These are phyloP conservation scores for Tetracladium marchalianum DNA, from an alignment of 495 filamentous ascomycete species.

Conservation along the genomic window DNA sequence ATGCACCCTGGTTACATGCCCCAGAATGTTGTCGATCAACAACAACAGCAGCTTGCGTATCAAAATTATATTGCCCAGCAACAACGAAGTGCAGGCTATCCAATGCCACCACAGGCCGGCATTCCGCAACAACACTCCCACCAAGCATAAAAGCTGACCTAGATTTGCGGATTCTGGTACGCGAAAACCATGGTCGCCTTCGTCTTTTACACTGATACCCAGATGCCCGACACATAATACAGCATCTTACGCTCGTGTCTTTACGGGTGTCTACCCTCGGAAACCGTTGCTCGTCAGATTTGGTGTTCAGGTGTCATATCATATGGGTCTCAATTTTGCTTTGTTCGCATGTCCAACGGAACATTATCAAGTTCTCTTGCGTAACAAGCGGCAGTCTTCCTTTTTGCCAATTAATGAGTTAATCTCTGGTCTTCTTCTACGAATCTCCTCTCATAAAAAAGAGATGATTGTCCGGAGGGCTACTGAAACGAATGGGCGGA, in stretches of 20 bases:
- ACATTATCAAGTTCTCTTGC: background rate
- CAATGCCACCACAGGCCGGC: slow-evolving; percentile 39
- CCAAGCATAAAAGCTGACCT: slow-evolving; percentile 30
- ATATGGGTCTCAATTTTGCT: slow-evolving; percentile 16
- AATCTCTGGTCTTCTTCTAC: no score
- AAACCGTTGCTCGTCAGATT: slow-evolving; percentile 8
- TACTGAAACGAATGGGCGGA: no score
- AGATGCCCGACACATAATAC: slow-evolving; percentile 23
- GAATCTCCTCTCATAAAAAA: no score
- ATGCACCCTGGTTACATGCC: slow-evolving; percentile 40
- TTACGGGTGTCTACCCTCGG: slow-evolving; percentile 17
- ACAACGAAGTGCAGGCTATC: slow-evolving; percentile 36
- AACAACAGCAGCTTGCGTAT: slow-evolving; percentile 50
- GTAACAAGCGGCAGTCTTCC: no score
- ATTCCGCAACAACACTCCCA: slow-evolving; percentile 46
- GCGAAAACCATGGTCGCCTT: slow-evolving; percentile 12
- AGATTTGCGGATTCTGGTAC: slow-evolving; percentile 8
- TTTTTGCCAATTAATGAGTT: no score
- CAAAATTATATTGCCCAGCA: slow-evolving; percentile 46
- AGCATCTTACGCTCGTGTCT: slow-evolving; percentile 13
- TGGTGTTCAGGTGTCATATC: slow-evolving; percentile 21
- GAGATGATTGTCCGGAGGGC: no score
- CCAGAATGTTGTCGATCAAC: slow-evolving; percentile 29
- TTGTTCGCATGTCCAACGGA: slow-evolving; percentile 11
- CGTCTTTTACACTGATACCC: slow-evolving; percentile 22